These are phyloP conservation scores for Jimgerdemannia lactiflua DNA, from an alignment of 192 early-diverging fungal species.

Conservation along the genomic window DNA sequence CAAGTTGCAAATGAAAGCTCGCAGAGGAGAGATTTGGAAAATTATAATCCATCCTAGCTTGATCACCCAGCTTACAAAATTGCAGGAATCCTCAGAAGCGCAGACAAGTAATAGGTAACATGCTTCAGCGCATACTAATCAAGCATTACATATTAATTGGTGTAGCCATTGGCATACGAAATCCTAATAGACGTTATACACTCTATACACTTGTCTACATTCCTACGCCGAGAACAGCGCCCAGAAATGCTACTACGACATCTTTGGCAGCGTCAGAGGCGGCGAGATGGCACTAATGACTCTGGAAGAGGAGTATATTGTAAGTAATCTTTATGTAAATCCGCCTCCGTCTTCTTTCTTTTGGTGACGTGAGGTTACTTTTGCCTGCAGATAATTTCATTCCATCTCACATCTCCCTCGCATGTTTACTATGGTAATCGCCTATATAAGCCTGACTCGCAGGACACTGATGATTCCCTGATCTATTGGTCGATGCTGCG, in stretches of 20 bases:
- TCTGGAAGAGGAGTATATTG: not conserved
- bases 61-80: not conserved
- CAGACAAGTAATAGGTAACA: not conserved
- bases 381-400: not conserved
- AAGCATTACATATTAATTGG: no score
- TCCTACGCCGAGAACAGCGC: not conserved
- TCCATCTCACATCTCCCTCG: not conserved
- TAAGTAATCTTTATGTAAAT: not conserved
- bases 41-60: not conserved
- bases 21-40: not conserved
- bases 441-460: not conserved
- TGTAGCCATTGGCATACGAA: no score
- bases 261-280: not conserved
- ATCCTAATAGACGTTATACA: no score
- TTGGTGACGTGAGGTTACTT: no score
- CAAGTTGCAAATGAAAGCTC: not conserved
- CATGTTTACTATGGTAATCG: not conserved
- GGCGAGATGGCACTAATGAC: not conserved
- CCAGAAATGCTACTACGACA: not conserved
- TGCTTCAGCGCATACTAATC: no score
- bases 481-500: not conserved
- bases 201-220: not conserved
- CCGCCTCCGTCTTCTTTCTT: no score
- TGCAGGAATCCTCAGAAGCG: not conserved
- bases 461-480: not conserved